Base-by-base conservation (phyloP, 257 asterid species). In the Solanum verrucosum region DNA sequence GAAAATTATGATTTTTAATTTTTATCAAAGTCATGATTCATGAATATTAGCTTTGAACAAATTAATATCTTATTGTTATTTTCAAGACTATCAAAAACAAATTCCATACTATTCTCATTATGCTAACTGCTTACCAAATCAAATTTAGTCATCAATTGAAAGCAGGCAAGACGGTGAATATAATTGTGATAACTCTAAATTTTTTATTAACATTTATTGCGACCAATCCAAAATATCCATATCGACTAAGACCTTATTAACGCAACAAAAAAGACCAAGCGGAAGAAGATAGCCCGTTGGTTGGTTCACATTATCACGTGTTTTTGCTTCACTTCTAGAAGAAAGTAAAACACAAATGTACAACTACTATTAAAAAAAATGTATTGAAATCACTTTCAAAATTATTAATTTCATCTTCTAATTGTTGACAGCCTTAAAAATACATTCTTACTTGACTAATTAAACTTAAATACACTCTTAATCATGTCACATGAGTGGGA, bases 241-340 rank as follows among this genome's bases (percentile, higher is more conserved):
- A 23, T 23, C 5, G 29, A 60, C 1, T 60, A 23, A 23, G 70
- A 60, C 29, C 29, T 9, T 23, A 9, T 0, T 9, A 3, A 4
- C 2, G 0, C 6, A 3, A 59, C 2, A 20, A 21, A 21, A 21
- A 3, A 40, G 10, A 4, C 5, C 27, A 60, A 9, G 3, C 0
- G 70, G 29, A 60, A 60, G 70, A n/a, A 60, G 6, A 9, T 60
- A 60, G 29, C 0, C 14, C 7, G 6, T 23, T 60, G 70, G 13
- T 60, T 23, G 25, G 5, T 56, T 56, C 14, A 60, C 70, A 23
- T 23, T 9, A 60, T 21, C 70, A 60, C 70, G 15, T 60, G 29
- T 60, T 56, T 46, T 56, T 23, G 31, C 15, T 0, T 63, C 29
- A 60, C 70, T 60, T 60, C 1, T 23, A 60, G 14, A 60, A 60